A percentile compares a stretch with the other conserved stretches of the same genome.
Conservation (phyloP, 2,329 filamentous ascomycete genomes). For the Nigrospora oryzae region DNA sequence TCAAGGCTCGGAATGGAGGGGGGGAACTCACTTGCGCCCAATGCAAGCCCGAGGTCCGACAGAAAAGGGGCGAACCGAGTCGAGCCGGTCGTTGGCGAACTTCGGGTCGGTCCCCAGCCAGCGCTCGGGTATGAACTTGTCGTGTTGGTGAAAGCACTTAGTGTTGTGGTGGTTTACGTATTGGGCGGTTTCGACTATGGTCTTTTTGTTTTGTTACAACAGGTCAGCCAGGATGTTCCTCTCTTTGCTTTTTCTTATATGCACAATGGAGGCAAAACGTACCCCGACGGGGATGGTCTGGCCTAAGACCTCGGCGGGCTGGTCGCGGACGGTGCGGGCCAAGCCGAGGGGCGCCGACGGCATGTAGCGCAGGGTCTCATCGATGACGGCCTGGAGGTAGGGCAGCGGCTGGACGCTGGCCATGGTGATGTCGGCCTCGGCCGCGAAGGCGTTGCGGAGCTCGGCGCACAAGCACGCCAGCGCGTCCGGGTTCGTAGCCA, state of each 20-base stretch:
- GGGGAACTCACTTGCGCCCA: slow-evolving; percentile 18
- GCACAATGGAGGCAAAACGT: not conserved
- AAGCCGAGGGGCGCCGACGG: slow-evolving; percentile 20
- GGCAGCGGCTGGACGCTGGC: slow-evolving; percentile 19
- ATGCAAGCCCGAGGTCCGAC: slow-evolving; percentile 30
- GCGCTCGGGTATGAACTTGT: slow-evolving; percentile 28
- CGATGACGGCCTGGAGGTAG: slow-evolving; percentile 33
- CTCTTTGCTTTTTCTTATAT: not conserved
- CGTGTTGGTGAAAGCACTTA: slow-evolving; percentile 26
- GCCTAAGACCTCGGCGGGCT: slow-evolving; percentile 15
- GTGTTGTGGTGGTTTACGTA: slow-evolving; percentile 24
- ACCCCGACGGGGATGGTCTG: slow-evolving; percentile 13
- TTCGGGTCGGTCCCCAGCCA: slow-evolving; percentile 19
- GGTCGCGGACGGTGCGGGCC: slow-evolving; percentile 12
- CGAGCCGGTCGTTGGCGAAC: slow-evolving; percentile 24
- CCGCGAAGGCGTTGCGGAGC: slow-evolving; percentile 25
- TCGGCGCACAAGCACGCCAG: slow-evolving; percentile 26
- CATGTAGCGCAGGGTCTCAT: slow-evolving; percentile 33
- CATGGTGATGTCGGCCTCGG: slow-evolving; percentile 29
- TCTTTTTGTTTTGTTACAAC: slow-evolving; percentile 7
- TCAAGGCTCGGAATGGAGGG: not conserved
- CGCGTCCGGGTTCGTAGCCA: slow-evolving; percentile 26
- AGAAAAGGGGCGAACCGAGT: slow-evolving; percentile 26
- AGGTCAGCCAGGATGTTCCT: not conserved
- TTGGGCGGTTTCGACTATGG: slow-evolving; percentile 25